A percentile compares a stretch with the other conserved stretches of the same genome.
Evolutionary conservation across 164 flowering plant species (phyloP).

Genomic region (Tinospora cordifolia): DNA sequence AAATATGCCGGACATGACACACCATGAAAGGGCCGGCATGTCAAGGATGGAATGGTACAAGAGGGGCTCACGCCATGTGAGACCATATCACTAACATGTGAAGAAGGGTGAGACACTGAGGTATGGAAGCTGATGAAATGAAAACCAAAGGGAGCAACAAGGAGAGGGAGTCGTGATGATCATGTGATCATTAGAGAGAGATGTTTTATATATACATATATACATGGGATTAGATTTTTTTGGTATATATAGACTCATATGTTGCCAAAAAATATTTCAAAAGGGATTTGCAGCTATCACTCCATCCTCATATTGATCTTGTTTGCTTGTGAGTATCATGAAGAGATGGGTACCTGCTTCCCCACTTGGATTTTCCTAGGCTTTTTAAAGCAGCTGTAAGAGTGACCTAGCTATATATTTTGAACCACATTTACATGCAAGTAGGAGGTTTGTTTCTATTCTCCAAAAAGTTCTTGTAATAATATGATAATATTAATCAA

Average conservation of each 20-base stretch:
- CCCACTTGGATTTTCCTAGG: too few species aligned
- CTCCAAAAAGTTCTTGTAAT: too few species aligned
- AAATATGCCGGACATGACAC: slow-evolving; percentile 4
- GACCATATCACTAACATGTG: slow-evolving; percentile 11
- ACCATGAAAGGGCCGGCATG: slow-evolving; percentile 8
- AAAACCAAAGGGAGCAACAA: not conserved
- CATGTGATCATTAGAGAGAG: too few species aligned
- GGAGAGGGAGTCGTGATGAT: not conserved
- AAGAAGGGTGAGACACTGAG: slow-evolving; percentile 7
- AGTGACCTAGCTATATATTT: too few species aligned
- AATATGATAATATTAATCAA: too few species aligned
- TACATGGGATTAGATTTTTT: not conserved
- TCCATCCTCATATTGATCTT: not conserved
- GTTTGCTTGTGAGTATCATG: not conserved
- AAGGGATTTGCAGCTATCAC: not conserved
- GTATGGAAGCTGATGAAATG: slow-evolving; percentile 6
- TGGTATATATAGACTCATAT: not conserved
- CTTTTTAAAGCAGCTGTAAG: too few species aligned
- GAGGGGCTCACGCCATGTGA: slow-evolving; percentile 20
- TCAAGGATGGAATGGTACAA: slow-evolving; percentile 11
- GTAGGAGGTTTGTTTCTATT: too few species aligned
- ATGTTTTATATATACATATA: too few species aligned
- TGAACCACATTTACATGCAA: too few species aligned
- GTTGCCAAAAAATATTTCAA: slow-evolving; percentile 2
- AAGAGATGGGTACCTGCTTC: not conserved